Evolutionary conservation across 192 early-diverging fungal species (phyloP), one percentile per base, ranked within the genome.

Genomic region (Ambispora gerdemannii): DNA sequence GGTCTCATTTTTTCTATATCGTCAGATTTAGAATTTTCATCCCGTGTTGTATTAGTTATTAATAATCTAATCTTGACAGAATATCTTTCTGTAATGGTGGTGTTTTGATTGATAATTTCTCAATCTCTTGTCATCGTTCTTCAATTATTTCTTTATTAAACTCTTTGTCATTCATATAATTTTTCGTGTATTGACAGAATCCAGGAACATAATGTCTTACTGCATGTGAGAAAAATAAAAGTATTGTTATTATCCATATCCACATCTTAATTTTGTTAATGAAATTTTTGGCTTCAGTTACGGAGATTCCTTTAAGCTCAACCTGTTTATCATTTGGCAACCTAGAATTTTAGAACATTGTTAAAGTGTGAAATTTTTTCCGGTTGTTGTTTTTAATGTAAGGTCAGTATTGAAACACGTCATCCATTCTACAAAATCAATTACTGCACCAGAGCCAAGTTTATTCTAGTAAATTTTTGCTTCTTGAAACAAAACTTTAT

Each of bases 71-170:
- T 7, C 24, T 49, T 38, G 32, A 22, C 43, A 65, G 27, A 13
- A 65, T 17, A 65, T 65, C 38, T 13, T 13, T 13, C 11, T 58
- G 11, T 30, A 58, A 58, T 11, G 30, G n/a, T n/a, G n/a, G 19
- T 20, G 19, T 30, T 27, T 65, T 3, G 13, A 47, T 27, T 20
- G 35, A 38, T 17, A 11, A 22, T 11, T 65, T 50, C 17, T 65
- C 38, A 4, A 65, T 65, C 10, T 65, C 63, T 49, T 65, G 13
- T 25, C 63, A 47, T 24, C 47, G 36, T 65, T 65, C 24, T 24
- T 65, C 24, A 50, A 65, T 65, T 47, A 65, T 65, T n/a, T n/a
- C n/a, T n/a, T n/a, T n/a, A n/a, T n/a, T n/a, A n/a, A n/a, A n/a
- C n/a, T n/a, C n/a, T n/a, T n/a, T n/a, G n/a, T n/a, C n/a, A n/a